These are phyloP conservation scores for Prunus salicina DNA, from an alignment of 306 rosid species.

Conservation along the genomic window DNA sequence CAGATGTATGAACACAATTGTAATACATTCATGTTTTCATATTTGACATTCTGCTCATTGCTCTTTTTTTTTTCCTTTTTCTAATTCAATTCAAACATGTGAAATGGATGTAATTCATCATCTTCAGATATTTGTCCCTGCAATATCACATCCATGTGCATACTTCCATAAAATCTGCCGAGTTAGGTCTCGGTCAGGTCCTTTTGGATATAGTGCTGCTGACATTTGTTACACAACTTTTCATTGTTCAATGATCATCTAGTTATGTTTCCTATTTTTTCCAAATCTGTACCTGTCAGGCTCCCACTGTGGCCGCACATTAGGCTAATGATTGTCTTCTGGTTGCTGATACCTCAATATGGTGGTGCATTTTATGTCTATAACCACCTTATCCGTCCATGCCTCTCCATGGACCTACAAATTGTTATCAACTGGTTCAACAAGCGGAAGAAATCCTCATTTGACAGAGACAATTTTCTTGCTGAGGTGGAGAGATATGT, in stretches of 20 bases:
- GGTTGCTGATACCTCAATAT: conserved; percentile 44
- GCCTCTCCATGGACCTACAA: conserved; percentile 20
- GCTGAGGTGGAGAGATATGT: conserved; percentile 41
- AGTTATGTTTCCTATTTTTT: conserved; percentile 7
- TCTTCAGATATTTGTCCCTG: too few species aligned
- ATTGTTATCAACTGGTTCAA: conserved; percentile 15
- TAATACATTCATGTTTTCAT: too few species aligned
- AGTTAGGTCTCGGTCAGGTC: too few species aligned
- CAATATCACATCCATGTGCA: too few species aligned
- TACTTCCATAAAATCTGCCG: too few species aligned
- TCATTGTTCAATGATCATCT: not conserved
- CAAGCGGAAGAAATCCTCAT: conserved; percentile 18
- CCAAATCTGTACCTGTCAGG: conserved; percentile 33
- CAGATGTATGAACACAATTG: too few species aligned
- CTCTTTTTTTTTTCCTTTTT: too few species aligned
- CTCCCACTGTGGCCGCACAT: conserved; percentile 43
- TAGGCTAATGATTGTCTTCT: conserved; percentile 46
- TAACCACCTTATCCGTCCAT: conserved; percentile 21
- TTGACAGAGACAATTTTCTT: conserved; percentile 36
- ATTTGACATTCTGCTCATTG: too few species aligned
- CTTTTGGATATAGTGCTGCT: too few species aligned
- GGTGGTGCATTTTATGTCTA: conserved; percentile 48
- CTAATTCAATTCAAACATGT: too few species aligned
- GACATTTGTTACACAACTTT: too few species aligned
- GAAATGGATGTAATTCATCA: too few species aligned